These are phyloP conservation scores for Diaporthe ilicicola DNA, from an alignment of 2,329 filamentous ascomycete genomes.

Conservation along the genomic window DNA sequence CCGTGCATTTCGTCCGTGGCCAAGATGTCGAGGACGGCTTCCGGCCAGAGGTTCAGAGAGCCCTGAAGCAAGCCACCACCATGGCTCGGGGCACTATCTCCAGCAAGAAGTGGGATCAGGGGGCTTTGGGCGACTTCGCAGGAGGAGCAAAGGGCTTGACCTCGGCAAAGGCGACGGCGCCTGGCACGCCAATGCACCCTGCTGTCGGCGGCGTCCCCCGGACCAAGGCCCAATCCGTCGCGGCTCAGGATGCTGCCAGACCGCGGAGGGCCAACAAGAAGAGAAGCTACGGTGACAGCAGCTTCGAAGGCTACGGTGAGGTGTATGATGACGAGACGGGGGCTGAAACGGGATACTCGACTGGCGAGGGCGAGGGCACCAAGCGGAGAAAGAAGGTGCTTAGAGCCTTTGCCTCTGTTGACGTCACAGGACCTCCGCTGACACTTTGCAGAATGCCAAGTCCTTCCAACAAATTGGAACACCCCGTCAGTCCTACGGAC, in stretches of 20 bases:
- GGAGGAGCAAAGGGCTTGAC: constrained; percentile 51
- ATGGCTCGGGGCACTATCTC: constrained; percentile 67
- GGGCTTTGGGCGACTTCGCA: constrained; percentile 65
- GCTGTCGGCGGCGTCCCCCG: constrained; percentile 42
- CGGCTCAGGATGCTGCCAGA: constrained; percentile 58
- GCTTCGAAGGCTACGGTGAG: constrained; percentile 77
- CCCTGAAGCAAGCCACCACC: constrained; percentile 59
- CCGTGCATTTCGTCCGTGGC: constrained; percentile 60
- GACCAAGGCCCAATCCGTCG: constrained; percentile 48
- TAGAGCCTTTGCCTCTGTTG: constrained; percentile 39
- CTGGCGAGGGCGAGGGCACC: constrained; percentile 71
- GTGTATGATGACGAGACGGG: constrained; percentile 68
- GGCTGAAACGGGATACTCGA: constrained; percentile 71
- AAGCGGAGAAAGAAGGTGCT: constrained; percentile 74
- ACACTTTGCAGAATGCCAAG: constrained; percentile 57
- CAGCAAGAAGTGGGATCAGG: constrained; percentile 63
- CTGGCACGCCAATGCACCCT: constrained; percentile 58
- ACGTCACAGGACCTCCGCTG: constrained; percentile 47
- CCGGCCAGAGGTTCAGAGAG: constrained; percentile 51
- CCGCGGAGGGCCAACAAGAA: constrained; percentile 76
- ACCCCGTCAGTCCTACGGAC: constrained; percentile 58
- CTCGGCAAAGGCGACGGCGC: constrained; percentile 58
- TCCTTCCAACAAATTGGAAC: constrained; percentile 33
- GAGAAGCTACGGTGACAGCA: constrained; percentile 77
- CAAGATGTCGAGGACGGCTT: constrained; percentile 65